These are phyloP conservation scores for Mitragyna speciosa DNA, from an alignment of 257 asterid species.

Conservation along the genomic window DNA sequence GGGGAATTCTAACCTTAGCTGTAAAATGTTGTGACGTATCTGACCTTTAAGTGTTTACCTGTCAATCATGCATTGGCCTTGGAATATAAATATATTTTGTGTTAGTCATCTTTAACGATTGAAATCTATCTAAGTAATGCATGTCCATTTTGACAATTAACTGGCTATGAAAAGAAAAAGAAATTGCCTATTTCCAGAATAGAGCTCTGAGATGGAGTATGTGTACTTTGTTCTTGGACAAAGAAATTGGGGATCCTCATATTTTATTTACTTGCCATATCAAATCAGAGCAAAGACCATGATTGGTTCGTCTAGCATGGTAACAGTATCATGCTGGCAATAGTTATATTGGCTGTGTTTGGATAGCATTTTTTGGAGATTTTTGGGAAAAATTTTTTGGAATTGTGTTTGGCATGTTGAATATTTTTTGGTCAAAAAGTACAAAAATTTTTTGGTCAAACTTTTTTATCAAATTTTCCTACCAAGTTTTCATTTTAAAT, in stretches of 20 bases:
- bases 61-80: background rate
- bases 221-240: background rate
- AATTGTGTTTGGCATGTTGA: too few relatives aligned
- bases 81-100: background rate
- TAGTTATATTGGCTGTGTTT: too few relatives aligned
- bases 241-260: background rate
- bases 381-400: too few relatives aligned
- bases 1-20: background rate
- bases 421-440: too few relatives aligned
- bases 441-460: too few relatives aligned
- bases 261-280: background rate
- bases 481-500: too few relatives aligned
- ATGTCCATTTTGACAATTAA: background rate
- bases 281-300: background rate
- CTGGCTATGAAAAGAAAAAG: background rate
- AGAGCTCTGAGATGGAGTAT: too few relatives aligned
- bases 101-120: background rate
- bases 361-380: too few relatives aligned
- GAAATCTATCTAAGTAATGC: background rate
- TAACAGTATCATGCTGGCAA: background rate
- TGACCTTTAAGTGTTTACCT: too few relatives aligned
- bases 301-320: background rate
- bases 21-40: background rate
- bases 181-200: background rate
- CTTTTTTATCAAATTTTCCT: too few relatives aligned